These are phyloP conservation scores for Pyrenophora graminea DNA, from an alignment of 2,329 filamentous ascomycete species.

Conservation along the genomic window DNA sequence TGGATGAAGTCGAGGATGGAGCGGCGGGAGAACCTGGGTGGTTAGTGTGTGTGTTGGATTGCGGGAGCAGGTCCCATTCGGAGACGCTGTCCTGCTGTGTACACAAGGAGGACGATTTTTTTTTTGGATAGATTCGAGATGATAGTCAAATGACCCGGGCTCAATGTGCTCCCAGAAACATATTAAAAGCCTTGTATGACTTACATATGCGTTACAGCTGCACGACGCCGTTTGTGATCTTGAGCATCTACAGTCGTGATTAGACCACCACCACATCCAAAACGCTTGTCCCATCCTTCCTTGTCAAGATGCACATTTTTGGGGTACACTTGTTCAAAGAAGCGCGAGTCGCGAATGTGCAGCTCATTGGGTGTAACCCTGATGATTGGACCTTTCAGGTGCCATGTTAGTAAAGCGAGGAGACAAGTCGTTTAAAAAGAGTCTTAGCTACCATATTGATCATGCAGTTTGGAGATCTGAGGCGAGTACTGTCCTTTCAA, in stretches of 20 bases:
- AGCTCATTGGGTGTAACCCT: conserved; percentile 51
- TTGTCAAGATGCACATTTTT: conserved; percentile 40
- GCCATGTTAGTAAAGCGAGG: conserved; percentile 10
- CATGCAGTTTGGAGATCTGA: conserved; percentile 39
- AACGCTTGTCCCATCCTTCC: conserved; percentile 42
- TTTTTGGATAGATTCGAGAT: too few relatives aligned
- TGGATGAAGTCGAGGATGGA: conserved; percentile 43
- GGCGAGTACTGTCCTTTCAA: conserved; percentile 38
- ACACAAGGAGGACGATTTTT: too few relatives aligned
- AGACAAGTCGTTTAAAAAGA: neutral
- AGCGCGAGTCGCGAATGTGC: conserved; percentile 50
- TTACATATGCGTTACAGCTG: conserved; percentile 40
- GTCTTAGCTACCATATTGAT: conserved; percentile 32
- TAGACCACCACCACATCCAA: conserved; percentile 35
- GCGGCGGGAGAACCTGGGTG: conserved; percentile 41
- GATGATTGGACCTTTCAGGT: conserved; percentile 46
- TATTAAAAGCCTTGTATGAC: conserved; percentile 4
- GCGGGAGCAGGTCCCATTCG: too few relatives aligned
- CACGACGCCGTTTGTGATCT: conserved; percentile 38
- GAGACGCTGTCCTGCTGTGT: too few relatives aligned
- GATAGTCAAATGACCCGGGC: too few relatives aligned
- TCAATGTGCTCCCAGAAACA: too few relatives aligned
- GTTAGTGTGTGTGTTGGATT: neutral
- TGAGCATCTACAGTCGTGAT: conserved; percentile 35
- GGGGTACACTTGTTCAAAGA: conserved; percentile 43